Evolutionary conservation across 2,329 filamentous ascomycete species (phyloP).

Genomic region (Sporothrix luriei): DNA sequence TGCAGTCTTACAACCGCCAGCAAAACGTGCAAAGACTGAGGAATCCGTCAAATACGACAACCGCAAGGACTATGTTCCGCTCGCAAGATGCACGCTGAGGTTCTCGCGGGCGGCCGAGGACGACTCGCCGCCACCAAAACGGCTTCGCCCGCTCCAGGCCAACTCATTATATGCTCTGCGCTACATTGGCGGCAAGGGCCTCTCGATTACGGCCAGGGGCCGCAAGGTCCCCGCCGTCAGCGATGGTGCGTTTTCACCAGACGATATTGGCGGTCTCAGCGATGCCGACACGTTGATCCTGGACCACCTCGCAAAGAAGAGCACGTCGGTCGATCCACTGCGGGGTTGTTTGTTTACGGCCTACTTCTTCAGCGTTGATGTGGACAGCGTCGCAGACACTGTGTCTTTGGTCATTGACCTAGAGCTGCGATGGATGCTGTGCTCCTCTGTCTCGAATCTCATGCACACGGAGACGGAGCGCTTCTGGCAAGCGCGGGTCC

Average conservation of each 20-base stretch:
- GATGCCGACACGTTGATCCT: conserved; percentile 12
- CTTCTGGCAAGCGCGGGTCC: background rate
- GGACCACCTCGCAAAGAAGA: conserved; percentile 21
- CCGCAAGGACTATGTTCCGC: conserved; percentile 30
- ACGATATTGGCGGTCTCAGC: conserved; percentile 13
- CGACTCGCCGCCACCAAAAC: background rate
- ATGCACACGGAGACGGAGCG: conserved; percentile 22
- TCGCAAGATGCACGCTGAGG: conserved; percentile 32
- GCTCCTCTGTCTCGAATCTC: conserved; percentile 31
- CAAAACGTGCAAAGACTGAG: conserved; percentile 33
- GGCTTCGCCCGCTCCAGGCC: background rate
- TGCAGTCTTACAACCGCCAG: conserved; percentile 25
- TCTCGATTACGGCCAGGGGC: background rate
- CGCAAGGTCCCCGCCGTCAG: background rate
- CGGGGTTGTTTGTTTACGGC: conserved; percentile 33
- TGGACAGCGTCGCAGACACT: background rate
- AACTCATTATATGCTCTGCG: conserved; percentile 5
- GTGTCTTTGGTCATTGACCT: conserved; percentile 34
- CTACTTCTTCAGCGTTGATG: conserved; percentile 25
- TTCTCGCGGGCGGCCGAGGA: background rate
- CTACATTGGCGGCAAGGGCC: background rate
- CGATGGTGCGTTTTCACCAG: background rate
- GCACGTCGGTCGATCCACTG: background rate
- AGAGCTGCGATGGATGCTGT: conserved; percentile 42
- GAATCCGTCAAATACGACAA: background rate